Evolutionary conservation across 441 rosid genomes (phyloP).

Genomic region (Manihot esculenta): DNA sequence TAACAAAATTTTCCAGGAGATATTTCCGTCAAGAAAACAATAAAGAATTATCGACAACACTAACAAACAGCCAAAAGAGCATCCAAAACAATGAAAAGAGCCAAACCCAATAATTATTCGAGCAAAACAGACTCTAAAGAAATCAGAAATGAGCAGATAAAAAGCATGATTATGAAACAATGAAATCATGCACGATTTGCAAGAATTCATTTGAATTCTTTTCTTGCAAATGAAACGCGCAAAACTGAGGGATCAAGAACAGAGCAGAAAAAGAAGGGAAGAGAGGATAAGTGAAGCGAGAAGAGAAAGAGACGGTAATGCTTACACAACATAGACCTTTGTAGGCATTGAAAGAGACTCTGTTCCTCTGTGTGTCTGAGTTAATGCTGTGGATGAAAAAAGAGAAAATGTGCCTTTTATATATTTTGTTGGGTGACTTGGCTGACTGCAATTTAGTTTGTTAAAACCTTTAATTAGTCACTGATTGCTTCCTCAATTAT

Average conservation of each 20-base stretch:
- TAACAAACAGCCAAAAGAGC: not conserved
- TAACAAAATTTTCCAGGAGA: not conserved
- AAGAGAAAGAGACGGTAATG: constrained; percentile 11
- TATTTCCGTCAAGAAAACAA: not conserved
- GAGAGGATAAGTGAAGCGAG: not conserved
- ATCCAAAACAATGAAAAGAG: not conserved
- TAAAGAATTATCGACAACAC: not conserved
- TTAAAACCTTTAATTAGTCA: too few species aligned
- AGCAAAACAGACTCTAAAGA: not conserved
- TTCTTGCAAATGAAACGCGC: too few species aligned
- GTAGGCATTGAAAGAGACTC: constrained; percentile 42
- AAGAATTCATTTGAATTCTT: too few species aligned
- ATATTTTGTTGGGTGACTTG: constrained; percentile 25
- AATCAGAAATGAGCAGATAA: constrained; percentile 5
- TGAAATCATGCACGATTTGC: too few species aligned
- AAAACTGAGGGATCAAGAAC: not conserved
- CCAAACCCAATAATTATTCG: not conserved
- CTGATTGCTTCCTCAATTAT: too few species aligned
- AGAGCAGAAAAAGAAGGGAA: not conserved
- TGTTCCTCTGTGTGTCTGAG: too few species aligned
- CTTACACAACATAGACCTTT: constrained; percentile 64
- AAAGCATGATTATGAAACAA: too few species aligned
- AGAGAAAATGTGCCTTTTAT: constrained; percentile 17
- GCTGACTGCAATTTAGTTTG: too few species aligned
- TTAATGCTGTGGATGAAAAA: too few species aligned